Evolutionary conservation across 2,329 filamentous ascomycete species (phyloP), one percentile per base, ranked within the genome.

Genomic region (Aciculosporium take): DNA sequence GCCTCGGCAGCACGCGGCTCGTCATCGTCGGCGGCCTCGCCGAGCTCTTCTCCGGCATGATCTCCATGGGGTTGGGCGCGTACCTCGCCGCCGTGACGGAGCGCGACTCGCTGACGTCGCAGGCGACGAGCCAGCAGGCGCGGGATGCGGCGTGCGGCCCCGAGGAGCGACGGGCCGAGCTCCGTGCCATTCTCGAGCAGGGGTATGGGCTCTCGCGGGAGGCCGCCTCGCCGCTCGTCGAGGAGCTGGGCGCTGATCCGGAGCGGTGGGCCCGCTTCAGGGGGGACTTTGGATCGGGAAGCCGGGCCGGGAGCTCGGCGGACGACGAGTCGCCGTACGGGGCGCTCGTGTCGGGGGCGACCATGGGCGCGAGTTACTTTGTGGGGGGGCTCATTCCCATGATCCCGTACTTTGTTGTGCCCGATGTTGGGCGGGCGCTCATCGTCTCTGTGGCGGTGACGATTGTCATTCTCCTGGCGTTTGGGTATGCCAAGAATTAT

Each of bases 1-100:
- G 70, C 39, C 64, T 82, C 35, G 77, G 77, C n/a, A 68, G 74
- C 54, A 77, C 76, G 25, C 71, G 68, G 37, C 71, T 81, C 4
- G 78, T 82, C 48, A 74, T 89, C 44, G 75, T 81, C 48, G 82
- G 79, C 39, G 82, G 82, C 6, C 65, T 84, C 24, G 82, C 82
- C 4, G 82, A 87, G 63, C 69, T 87, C 37, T 81, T 84, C 54
- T 79, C 79, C 0, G 82, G 83, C 15, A 76, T 79, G 49, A 84
- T 87, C 49, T 81, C 74, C 41, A 87, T 87, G 83, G 82, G 82
- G 1, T 65, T 87, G 5, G 81, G 82, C 20, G 81, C 78, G 6
- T 86, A 82, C 55, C 66, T 87, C 2, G 81, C 79, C 7, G 79
- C 77, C 23, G 64, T 67, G 32, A 75, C 73, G 0, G 74, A 79